Conservation (phyloP, 2,329 filamentous ascomycete genomes). For the Aspergillus japonicus region DNA sequence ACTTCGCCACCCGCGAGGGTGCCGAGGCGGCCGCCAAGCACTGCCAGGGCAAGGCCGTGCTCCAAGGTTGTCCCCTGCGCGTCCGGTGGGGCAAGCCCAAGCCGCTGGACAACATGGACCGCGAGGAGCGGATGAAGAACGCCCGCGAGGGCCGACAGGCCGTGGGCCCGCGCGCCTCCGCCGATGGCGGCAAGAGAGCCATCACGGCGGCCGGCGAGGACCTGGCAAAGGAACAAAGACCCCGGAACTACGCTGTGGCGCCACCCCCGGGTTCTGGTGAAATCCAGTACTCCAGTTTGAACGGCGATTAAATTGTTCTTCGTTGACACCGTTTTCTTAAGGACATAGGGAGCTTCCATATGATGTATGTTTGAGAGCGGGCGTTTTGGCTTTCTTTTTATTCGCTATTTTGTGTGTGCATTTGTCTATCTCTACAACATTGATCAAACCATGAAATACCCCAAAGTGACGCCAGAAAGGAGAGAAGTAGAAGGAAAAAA, state of each 20-base stretch:
- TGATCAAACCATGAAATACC: constrained; percentile 30
- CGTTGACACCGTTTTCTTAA: constrained; percentile 5
- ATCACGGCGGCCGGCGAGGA: constrained; percentile 44
- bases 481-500: constrained; percentile 17
- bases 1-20: constrained; percentile 79
- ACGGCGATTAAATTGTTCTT: constrained; percentile 62
- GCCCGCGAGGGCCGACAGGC: constrained; percentile 71
- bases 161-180: constrained; percentile 48
- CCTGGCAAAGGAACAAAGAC: constrained; percentile 36
- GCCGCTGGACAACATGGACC: constrained; percentile 86
- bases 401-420: too few relatives aligned
- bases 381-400: constrained; percentile 25
- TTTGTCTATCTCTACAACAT: constrained; percentile 28
- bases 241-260: constrained; percentile 56
- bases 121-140: constrained; percentile 78
- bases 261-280: constrained; percentile 77
- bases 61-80: constrained; percentile 84
- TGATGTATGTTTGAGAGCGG: constrained; percentile 32
- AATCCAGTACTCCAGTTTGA: constrained; percentile 79
- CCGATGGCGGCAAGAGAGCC: constrained; percentile 32
- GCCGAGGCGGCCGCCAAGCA: constrained; percentile 83
- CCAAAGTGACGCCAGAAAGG: constrained; percentile 32
- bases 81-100: constrained; percentile 93
- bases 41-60: constrained; percentile 83
- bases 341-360: constrained; percentile 26